phyloP scores from a whole-genome alignment of 2,329 filamentous ascomycete species.

The Nakataea oryzae region DNA sequence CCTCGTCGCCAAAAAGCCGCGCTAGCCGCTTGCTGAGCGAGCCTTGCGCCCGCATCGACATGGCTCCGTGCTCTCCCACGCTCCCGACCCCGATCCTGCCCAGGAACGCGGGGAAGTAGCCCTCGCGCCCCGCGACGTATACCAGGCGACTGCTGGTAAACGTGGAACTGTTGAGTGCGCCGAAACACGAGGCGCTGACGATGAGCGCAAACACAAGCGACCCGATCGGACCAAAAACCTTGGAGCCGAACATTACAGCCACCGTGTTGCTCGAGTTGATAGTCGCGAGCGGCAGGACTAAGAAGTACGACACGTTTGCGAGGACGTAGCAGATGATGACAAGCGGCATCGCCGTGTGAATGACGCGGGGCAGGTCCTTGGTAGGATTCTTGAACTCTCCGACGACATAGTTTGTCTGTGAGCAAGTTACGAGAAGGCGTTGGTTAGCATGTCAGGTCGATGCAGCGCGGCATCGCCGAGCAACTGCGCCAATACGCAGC shows the following conservation, averaged over 20 bases:
- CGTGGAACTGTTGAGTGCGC: slow-evolving; percentile 84
- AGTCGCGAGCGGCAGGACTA: slow-evolving; percentile 71
- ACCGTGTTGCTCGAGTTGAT: slow-evolving; percentile 89
- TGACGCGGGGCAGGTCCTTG: slow-evolving; percentile 83
- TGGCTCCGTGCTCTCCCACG: slow-evolving; percentile 21
- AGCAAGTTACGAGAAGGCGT: neutral
- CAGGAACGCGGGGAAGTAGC: slow-evolving; percentile 78
- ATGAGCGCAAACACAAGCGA: slow-evolving; percentile 78
- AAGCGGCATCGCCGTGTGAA: slow-evolving; percentile 91
- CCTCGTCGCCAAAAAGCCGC: slow-evolving; percentile 61
- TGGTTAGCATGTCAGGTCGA: slow-evolving; percentile 13
- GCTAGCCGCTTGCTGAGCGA: slow-evolving; percentile 50
- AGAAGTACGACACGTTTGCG: slow-evolving; percentile 87
- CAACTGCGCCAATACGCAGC: no score
- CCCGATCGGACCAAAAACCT: slow-evolving; percentile 80
- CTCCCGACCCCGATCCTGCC: slow-evolving; percentile 65
- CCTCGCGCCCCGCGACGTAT: slow-evolving; percentile 91
- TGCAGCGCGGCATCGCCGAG: neutral
- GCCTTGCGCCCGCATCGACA: slow-evolving; percentile 37
- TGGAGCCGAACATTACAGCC: slow-evolving; percentile 84
- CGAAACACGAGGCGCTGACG: slow-evolving; percentile 86
- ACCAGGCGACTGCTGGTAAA: slow-evolving; percentile 89
- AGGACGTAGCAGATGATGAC: slow-evolving; percentile 86
- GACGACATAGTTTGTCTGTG: slow-evolving; percentile 89
- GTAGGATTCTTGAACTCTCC: slow-evolving; percentile 90